Base-by-base conservation (phyloP, 2,329 filamentous ascomycete species). In the Neonectria neomacrospora region DNA sequence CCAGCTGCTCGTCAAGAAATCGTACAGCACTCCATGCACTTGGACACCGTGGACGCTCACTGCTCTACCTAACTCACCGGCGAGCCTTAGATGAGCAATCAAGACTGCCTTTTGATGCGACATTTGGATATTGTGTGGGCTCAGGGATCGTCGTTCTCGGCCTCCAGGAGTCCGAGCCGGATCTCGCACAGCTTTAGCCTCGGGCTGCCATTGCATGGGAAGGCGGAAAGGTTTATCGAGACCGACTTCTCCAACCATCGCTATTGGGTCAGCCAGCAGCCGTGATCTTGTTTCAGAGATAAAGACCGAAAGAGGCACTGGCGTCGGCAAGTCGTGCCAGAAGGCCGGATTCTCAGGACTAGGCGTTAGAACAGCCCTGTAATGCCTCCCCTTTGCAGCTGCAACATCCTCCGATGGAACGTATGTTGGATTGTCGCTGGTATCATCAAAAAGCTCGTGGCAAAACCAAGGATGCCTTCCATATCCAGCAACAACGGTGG, bases 231-330 rank as follows among this genome's bases (percentile, higher is more conserved):
- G 83, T 67, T 89, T 90, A 75, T 94, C 91, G 1, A 94, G 75
- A 0, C 91, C 91, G 18, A 94, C 85, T 76, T 94, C 91, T 4
- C 91, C 91, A 1, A 94, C 80, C 1, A 94, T 81, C 0, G 91
- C 89, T 1, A 84, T 73, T 1, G 88, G 89, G 56, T 89, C 83
- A 7, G 79, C 78, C 16, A 83, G 69, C 0, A 94, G 80, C 14
- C 87, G 82, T 1, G 66, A 66, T 11, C 82, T 83, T 0, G 87
- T 90, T 65, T 88, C 81, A 0, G 76, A 65, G 0, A 92, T 76
- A 63, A 89, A 89, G 0, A 74, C 61, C 0, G 84, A 87, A 6
- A 92, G 81, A 0, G 87, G 81, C 2, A 76, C 79, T 0, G 91
- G 90, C 12, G 85, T 79, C 0, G 89, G 88, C 1, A 92, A 80